Base-by-base conservation (phyloP, 2,329 filamentous ascomycete species). In the Aspergillus uvarum region DNA sequence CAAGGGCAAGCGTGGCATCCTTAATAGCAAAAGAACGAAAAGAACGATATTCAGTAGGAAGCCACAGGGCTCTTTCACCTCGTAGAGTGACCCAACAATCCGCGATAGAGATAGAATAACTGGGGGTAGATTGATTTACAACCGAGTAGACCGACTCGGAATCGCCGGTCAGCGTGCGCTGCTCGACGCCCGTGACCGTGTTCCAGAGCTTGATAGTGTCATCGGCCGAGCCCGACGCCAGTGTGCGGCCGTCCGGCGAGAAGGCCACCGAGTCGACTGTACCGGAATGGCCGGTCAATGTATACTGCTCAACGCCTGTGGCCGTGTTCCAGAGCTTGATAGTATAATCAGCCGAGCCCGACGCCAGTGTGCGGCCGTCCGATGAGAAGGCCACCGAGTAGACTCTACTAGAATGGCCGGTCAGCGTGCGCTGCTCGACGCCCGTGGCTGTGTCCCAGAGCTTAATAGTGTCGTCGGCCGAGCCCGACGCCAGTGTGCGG, bases 41-140 rank as follows among this genome's bases (percentile, higher is more conserved):
- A 48, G 4, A 14, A 52, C 47, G 35, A 58, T 61, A 47, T 24
- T 61, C 50, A 54, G 59, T 22, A 58, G 51, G 51, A 47, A 61
- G 54, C 54, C 59, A 61, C 55, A 61, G 54, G 44, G 48, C 12
- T 29, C 56, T 60, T 50, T 58, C 44, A 58, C 50, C 54, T 26
- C 8, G 31, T 35, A 54, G 47, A 19, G 47, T 21, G 21, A 60
- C 35, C 54, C 51, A 60, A 35, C 19, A n/a, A 21, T 60, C 32
- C 29, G 51, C 52, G 31, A 60, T 21, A 57, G 54, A 57, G 32
- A 60, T 35, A 19, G 52, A 32, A 49, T 54, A 54, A 32, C 49
- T 57, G 26, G 19, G 12, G 32, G 50, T 52, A 38, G n/a, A 52
- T 38, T 52, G 31, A 11, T 52, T 22, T 42, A 52, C 16, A n/a